Conservation (phyloP, 352 stramenopile species). For the Pythium dissimile region DNA sequence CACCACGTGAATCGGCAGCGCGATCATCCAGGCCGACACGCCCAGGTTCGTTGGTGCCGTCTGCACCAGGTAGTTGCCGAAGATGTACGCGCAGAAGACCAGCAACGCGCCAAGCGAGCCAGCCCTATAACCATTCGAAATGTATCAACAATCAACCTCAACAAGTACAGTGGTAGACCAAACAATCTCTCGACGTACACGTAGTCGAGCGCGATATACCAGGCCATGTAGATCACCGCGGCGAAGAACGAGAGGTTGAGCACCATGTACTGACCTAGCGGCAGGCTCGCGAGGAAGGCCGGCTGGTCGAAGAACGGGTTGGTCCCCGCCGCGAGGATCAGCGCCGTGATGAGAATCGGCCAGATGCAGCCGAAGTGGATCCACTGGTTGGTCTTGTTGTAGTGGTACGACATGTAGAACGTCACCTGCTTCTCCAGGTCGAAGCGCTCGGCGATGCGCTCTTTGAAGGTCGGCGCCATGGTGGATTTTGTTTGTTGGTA, state of each 20-base stretch:
- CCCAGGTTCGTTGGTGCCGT: conserved; percentile 34
- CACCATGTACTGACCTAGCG: conserved; percentile 50
- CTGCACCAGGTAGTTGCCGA: conserved; percentile 54
- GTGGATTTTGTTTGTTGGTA: background rate
- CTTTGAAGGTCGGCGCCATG: conserved; percentile 16
- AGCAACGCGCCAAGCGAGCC: conserved; percentile 51
- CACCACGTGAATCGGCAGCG: conserved; percentile 47
- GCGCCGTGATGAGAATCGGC: conserved; percentile 76
- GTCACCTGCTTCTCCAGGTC: conserved; percentile 77
- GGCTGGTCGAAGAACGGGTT: conserved; percentile 30
- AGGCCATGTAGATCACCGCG: conserved; percentile 65
- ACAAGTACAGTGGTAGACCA: background rate
- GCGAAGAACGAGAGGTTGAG: conserved; percentile 58
- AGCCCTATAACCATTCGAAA: conserved; percentile 18
- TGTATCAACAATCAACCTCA: background rate
- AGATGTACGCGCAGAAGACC: conserved; percentile 50
- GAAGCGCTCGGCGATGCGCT: conserved; percentile 56
- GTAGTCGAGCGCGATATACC: conserved; percentile 69
- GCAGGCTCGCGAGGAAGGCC: conserved; percentile 19
- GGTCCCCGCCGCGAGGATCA: conserved; percentile 56
- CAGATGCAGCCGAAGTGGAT: conserved; percentile 86
- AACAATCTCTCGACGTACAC: conserved; percentile 23
- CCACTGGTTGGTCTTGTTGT: conserved; percentile 73
- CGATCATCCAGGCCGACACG: conserved; percentile 45
- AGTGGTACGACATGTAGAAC: conserved; percentile 87